Base-by-base conservation (phyloP, 1,284 basidiomycete species). In the Stygiomarasmius scandens region DNA sequence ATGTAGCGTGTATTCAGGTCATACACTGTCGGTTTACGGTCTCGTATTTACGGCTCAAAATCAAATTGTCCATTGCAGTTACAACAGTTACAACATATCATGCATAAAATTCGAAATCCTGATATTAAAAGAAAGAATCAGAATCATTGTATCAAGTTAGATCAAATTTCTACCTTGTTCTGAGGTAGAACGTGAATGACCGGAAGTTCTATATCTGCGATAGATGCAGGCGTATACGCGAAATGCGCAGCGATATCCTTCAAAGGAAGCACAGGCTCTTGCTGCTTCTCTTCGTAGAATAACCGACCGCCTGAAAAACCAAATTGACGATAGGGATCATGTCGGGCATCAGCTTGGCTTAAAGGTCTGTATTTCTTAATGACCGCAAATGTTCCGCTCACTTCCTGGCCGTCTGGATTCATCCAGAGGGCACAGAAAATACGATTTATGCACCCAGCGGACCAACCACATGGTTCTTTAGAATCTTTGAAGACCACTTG, bases 271-370 rank as follows among this genome's bases (percentile, higher is more conserved):
- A 41, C 6, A 8, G 43, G 20, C 2, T 19, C 6, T 20, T 49
- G 12, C 3, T 48, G 20, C 11, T 38, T 6, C 11, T 49, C 34
- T 16, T 25, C 19, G 29, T 56, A 56, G 27, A 50, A 56, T 22
- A 56, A 22, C 2, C 54, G 46, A 20, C 54, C 54, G 9, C 54
- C 54, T 11, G 54, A 29, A 22, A 50, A 49, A 9, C 54, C 54
- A n/a, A 56, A 50, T 4, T 27, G 22, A 11, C 47, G 54, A 38
- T 49, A 50, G 27, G 12, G 3, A 27, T 56, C 48, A 25, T 44
- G n/a, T n/a, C 16, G 8, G 19, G 32, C 36, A 44, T 56, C 46
- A 3, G n/a, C 16, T 8, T 5, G 6, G 3, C 19, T 6, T 5
- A 56, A 24, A 9, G 22, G 20, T 25, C 9, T 32, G 25, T 56